These are phyloP conservation scores for Echium plantagineum DNA, from an alignment of 257 asterid species.

Conservation along the genomic window DNA sequence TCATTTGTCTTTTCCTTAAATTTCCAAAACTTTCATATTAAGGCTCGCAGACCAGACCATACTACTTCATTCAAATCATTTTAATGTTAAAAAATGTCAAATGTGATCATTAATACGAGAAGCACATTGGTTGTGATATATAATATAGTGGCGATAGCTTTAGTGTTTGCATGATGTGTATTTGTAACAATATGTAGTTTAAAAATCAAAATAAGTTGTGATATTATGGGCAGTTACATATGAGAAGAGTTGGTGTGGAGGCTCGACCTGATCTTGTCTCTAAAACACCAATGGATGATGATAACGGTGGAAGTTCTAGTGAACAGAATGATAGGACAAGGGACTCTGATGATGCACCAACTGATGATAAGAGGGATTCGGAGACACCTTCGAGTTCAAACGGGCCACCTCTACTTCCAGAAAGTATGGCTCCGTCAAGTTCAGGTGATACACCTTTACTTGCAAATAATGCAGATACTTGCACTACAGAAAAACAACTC, in stretches of 20 bases:
- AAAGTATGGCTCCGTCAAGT: conserved; percentile 21
- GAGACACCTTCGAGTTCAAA: conserved; percentile 23
- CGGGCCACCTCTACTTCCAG: conserved; percentile 45
- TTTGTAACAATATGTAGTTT: neutral
- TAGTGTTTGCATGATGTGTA: too few species aligned
- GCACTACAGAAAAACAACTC: conserved; percentile 27
- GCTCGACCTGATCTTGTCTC: conserved; percentile 47
- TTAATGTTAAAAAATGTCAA: too few species aligned
- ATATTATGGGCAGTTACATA: conserved; percentile 59
- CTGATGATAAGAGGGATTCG: conserved; percentile 28
- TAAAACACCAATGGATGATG: conserved; percentile 33
- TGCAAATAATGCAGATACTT: conserved; percentile 38
- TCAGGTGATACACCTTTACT: conserved; percentile 36
- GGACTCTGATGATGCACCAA: conserved; percentile 29
- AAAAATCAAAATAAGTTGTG: too few species aligned
- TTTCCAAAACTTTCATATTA: too few species aligned
- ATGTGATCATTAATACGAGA: neutral
- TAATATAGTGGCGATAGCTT: too few species aligned
- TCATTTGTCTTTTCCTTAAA: neutral
- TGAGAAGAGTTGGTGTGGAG: conserved; percentile 82
- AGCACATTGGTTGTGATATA: neutral
- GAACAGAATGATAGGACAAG: conserved; percentile 35
- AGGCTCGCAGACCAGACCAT: neutral
- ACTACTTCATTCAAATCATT: neutral
- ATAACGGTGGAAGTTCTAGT: conserved; percentile 51